Evolutionary conservation across 129 eudicot species (phyloP), one percentile per base, ranked within the genome.

Genomic region (Centaurea solstitialis): DNA sequence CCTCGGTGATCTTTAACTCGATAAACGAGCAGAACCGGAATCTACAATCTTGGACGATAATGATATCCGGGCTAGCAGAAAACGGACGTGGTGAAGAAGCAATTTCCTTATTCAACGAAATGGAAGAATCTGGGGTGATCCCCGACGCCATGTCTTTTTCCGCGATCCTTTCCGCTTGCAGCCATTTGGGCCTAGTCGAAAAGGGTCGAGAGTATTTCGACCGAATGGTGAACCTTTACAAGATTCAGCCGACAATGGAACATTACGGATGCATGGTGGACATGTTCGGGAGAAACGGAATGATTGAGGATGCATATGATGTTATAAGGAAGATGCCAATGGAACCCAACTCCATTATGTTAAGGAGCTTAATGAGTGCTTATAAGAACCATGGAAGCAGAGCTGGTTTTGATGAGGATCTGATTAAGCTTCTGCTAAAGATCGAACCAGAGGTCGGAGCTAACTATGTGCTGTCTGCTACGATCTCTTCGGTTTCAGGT

Each of bases 221-320:
- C 38, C 72, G 69, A 38, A 87, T 83, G 90, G 80, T 80, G 28
- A 72, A 65, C 3, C 9, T 76, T 5, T 80, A 87, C 47, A 80
- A 80, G 21, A 79, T 87, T 35, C 28, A 20, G 85, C 90, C 90
- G 9, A 83, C 83, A 37, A 80, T 87, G 87, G 90, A 87, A 79
- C 90, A 87, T 65, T 87, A 87, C 50, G 87, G 90, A 22, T 87
- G 87, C 87, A 83, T 87, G 90, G 85, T 80, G 50, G 90, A 87
- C 62, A 72, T 87, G 80, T 76, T 79, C 37, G 90, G 87, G 5
- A 73, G 87, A 39, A 78, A 77, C 21, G 90, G 90, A 24, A 73
- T 70, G 80, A 87, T 83, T 72, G 83, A 77, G 72, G 85, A 87
- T 26, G 87, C 90, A 70, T 83, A 87, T 72, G 45, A 43, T 78